Evolutionary conservation across 192 early-diverging fungal genomes (phyloP).

Genomic region (Rhizophagus prolifer): DNA sequence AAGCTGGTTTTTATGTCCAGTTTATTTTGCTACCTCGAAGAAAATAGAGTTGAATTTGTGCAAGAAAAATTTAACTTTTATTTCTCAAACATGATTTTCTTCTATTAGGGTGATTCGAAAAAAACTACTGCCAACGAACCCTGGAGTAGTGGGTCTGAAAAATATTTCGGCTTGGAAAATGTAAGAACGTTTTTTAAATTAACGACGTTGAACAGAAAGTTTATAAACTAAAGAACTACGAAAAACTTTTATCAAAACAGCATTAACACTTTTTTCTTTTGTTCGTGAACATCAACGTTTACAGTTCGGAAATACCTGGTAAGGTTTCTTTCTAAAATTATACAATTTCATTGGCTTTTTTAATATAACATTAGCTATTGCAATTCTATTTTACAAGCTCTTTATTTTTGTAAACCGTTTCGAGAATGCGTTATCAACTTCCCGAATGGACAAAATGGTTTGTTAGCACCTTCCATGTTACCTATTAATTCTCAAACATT

Average conservation of each 20-base stretch:
- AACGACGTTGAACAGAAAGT: not conserved
- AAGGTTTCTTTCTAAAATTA: not conserved
- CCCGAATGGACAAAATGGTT: slow-evolving; percentile 44
- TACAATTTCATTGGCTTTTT: not conserved
- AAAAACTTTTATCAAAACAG: not conserved
- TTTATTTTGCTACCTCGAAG: not conserved
- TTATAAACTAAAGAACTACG: not conserved
- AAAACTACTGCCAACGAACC: slow-evolving; percentile 12
- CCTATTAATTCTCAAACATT: slow-evolving; percentile 39
- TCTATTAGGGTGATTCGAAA: not conserved
- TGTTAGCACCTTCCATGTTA: not conserved
- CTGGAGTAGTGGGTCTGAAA: slow-evolving; percentile 23
- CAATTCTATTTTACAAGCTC: slow-evolving; percentile 93
- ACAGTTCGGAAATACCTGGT: slow-evolving; percentile 32
- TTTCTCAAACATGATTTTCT: not conserved
- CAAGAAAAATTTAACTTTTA: not conserved
- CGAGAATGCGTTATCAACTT: slow-evolving; percentile 87
- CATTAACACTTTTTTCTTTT: not conserved
- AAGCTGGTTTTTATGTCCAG: not conserved
- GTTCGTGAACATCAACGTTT: not conserved
- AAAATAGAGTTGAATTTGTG: not conserved
- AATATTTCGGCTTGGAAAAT: slow-evolving; percentile 30
- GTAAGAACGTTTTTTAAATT: slow-evolving; percentile 14
- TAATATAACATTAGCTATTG: slow-evolving; percentile 67
- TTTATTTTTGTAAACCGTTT: slow-evolving; percentile 94